phyloP scores from a whole-genome alignment of 2,329 filamentous ascomycete genomes.

The Cercospora berteroae region DNA sequence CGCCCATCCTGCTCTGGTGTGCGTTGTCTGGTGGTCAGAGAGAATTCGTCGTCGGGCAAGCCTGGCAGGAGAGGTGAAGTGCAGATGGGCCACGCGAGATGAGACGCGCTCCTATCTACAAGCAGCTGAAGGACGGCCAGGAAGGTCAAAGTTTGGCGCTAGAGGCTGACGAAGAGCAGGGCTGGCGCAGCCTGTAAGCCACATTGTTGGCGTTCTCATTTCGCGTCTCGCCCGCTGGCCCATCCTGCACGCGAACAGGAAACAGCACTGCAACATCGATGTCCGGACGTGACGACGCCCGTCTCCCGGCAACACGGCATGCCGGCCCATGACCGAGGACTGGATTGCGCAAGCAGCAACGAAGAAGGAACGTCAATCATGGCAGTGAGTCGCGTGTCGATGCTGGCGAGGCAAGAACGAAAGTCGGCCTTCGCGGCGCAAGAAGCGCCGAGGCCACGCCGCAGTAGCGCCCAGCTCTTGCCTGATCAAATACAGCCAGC shows the following conservation, averaged over 20 bases:
- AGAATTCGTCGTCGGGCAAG: background rate
- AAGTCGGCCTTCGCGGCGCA: background rate
- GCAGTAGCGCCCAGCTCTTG: background rate
- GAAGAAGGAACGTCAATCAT: background rate
- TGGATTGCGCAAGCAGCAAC: background rate
- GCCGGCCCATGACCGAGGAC: background rate
- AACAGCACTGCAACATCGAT: background rate
- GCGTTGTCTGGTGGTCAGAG: background rate
- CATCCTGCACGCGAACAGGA: background rate
- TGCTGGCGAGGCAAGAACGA: background rate
- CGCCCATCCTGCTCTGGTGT: slow-evolving; percentile 1
- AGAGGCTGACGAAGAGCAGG: background rate
- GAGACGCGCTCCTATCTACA: background rate
- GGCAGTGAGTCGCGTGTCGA: background rate
- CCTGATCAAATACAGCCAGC: background rate
- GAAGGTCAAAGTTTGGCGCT: background rate
- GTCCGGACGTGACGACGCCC: background rate
- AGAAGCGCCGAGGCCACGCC: background rate
- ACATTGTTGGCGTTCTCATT: background rate
- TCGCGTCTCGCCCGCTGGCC: slow-evolving; percentile 6
- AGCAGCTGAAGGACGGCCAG: slow-evolving; percentile 1
- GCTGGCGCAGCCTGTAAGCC: background rate
- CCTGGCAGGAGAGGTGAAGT: background rate
- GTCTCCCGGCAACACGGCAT: background rate
- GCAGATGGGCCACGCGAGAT: slow-evolving; percentile 1